Base-by-base conservation (phyloP, 805 yeast species). In the Jamesozyma gamospora region DNA sequence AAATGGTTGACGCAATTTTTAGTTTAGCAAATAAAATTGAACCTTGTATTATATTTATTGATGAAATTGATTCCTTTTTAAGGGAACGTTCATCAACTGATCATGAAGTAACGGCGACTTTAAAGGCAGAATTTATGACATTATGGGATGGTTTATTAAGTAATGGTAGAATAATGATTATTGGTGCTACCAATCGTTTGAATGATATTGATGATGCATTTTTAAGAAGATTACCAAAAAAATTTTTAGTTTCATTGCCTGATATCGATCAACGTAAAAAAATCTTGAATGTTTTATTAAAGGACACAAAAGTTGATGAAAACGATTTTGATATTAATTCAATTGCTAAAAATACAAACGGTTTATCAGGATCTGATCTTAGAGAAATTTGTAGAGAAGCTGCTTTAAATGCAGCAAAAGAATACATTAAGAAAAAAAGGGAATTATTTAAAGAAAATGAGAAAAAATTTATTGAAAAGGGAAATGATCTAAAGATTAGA, bases 61-160 rank as follows among this genome's bases (percentile, higher is more conserved):
- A 90, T 63, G 98, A 90, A 62, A 92, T 90, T 43, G 98, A 90
- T 65, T 85, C 96, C 6, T 87, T 90, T 55, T 67, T 90, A 50
- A 74, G 96, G 49, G 95, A 86, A 55, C 72, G 98, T 46, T 72
- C 80, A 15, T 72, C 85, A 1, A 68, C 70, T 36, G 98, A 90
- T 62, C 96, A 90, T 63, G 98, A 90, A 62, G 87, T 85, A n/a
- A 87, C 95, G 25, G 85, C 96, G 1, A 80, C 82, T 73, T 67
- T 90, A 45, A 90, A 90, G 62, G 95, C 97, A 1, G 97, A 90
- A 61, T 92, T 90, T 55, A 90, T 90, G 96, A 86, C 96, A 0
- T 65, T 90, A 37, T 90, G 97, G 97, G 98, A 90, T 60, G 98
- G 98, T 0, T 66, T 90, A 26, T 63, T 74, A 7, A 72, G 82